Evolutionary conservation across 78 protist species (phyloP), one percentile per base, ranked within the genome.

Genomic region (Dictyostelium citrinum): DNA sequence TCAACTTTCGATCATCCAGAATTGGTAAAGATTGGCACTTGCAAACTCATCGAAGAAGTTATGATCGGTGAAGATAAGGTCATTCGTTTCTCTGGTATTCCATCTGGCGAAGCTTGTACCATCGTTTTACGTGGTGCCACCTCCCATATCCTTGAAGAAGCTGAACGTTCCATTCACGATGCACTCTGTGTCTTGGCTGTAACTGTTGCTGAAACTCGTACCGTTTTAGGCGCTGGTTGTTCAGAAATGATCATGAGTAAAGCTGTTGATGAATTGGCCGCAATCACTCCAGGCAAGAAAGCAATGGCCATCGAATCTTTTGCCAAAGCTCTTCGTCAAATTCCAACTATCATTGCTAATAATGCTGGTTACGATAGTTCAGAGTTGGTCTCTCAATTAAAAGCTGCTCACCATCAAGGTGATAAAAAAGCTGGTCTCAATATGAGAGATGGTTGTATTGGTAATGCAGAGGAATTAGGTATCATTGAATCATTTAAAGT

Each of bases 161-260:
- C 99, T 58, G 99, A 99, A 90, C 96, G 99, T 43, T 98, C 99
- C 35, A 95, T 99, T 41, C 99, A 99, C 96, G 99, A 99, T 93
- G 99, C 99, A 7, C 99, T 99, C 43, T 97, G 99, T 94, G 99
- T 99, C 5, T 96, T 99, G 14, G 45, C 97, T 24, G 98, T 96
- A 37, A 95, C 98, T 5, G 97, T 98, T 16, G 20, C 20, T 29
- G 98, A 98, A 90, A 72, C 98, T 16, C 81, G 97, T 33, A 80
- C 96, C 17, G 96, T 98, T 51, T 95, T 90, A 35, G 99, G 99
- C 22, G 99, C 99, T 60, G 99, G 99, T 49, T 92, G 97, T 83
- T 24, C 97, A 11, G 99, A 99, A 91, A 96, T 98, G 98, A 55
- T 95, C 55, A 98, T 99, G 99, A 97, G 99, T 11, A 33, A 86